Evolutionary conservation across 2,329 filamentous ascomycete genomes (phyloP), one percentile per base, ranked within the genome.

Genomic region (Chaetomium strumarium): DNA sequence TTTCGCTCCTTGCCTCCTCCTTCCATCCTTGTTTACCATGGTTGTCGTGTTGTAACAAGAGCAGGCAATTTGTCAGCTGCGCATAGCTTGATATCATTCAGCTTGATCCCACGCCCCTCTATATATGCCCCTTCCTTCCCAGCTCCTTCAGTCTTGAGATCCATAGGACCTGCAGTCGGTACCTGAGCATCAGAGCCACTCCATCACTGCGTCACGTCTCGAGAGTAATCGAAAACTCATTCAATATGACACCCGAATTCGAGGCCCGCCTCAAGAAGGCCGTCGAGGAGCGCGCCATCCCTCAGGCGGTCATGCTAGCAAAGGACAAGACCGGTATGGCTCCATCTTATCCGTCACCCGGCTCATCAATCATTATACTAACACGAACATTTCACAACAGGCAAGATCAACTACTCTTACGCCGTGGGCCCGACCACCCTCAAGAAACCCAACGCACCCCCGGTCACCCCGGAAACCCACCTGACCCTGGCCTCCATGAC

Each of bases 201-300:
- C 14, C 34, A 37, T n/a, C 7, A 37, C 13, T 14, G n/a, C 11
- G 5, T 8, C 34, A 37, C 24, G 7, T 4, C 24, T 7, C 24
- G n/a, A 24, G 24, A 24, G 24, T n/a, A n/a, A n/a, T n/a, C 14
- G 13, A 37, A 37, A 37, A 9, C 34, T 34, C 34, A 8, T 13
- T 3, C 29, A 43, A 17, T 39, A 58, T 58, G 47, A 55, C 55
- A 9, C 61, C 61, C 29, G 49, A 51, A 7, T 58, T 67, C 55
- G 66, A 67, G 56, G 55, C 57, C 39, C 47, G 36, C 34, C 58
- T 68, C 57, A 60, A 62, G 46, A 55, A 59, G 45, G 62, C 65
- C 36, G 58, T 68, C 31, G 58, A 61, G 5, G 61, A 58, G 16
- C 55, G 59, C 16, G 31, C 51, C 40, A 19, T 62, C 16, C 58